Evolutionary conservation across 148 eudicot genomes (phyloP).

Genomic region (Drosera capensis): DNA sequence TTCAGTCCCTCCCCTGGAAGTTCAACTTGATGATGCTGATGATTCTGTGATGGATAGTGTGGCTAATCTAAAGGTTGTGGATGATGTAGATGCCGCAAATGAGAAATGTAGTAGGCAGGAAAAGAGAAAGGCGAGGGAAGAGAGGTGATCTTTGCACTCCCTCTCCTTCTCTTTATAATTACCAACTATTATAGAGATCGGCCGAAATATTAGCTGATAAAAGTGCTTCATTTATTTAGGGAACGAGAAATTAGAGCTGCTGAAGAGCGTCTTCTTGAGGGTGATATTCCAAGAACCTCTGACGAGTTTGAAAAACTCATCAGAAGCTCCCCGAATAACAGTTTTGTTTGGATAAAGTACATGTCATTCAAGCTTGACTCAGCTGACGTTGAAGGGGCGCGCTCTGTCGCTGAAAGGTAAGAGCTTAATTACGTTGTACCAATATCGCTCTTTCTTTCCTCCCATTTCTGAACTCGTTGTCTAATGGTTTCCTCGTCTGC

Average conservation of each 20-base stretch:
- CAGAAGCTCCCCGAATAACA: conserved; percentile 66
- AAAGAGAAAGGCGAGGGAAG: conserved; percentile 65
- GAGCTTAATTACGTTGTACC: not conserved
- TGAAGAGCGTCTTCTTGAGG: conserved; percentile 64
- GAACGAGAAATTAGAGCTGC: conserved; percentile 83
- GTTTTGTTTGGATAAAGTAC: conserved; percentile 82
- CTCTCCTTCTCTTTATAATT: not conserved
- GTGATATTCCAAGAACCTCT: conserved; percentile 48
- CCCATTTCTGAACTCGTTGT: not conserved
- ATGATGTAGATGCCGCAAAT: conserved; percentile 17
- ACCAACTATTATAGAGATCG: too few relatives aligned
- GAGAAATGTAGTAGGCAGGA: conserved; percentile 41
- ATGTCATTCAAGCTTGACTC: conserved; percentile 63
- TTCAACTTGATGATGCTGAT: conserved; percentile 57
- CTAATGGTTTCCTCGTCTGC: too few relatives aligned
- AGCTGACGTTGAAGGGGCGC: conserved; percentile 84
- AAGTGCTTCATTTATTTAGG: conserved; percentile 12
- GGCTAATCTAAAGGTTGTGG: conserved; percentile 14
- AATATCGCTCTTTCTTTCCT: not conserved
- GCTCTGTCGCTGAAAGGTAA: conserved; percentile 84
- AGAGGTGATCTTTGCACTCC: conserved; percentile 21
- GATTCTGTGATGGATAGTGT: conserved; percentile 18
- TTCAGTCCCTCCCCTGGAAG: conserved; percentile 70
- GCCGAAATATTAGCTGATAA: too few relatives aligned
- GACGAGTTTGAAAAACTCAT: conserved; percentile 83